phyloP scores from a whole-genome alignment of 2,329 filamentous ascomycete genomes.

The Cladosporium colombiae region DNA sequence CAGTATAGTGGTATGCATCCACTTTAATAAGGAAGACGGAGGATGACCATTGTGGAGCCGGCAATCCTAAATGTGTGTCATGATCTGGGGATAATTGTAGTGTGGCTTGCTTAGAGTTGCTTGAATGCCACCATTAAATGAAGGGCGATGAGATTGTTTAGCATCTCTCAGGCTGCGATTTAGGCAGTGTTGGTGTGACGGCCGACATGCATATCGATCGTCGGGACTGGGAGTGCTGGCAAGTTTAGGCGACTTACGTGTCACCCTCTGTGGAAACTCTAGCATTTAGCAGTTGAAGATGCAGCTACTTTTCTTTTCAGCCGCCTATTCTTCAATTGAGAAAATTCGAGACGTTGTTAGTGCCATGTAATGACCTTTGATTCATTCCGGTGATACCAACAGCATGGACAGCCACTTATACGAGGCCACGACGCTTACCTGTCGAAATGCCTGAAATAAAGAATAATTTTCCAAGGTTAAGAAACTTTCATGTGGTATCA shows the following conservation, averaged over 20 bases:
- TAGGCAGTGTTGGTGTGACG: background rate
- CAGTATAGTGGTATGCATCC: background rate
- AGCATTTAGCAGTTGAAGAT: background rate
- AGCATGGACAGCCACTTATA: background rate
- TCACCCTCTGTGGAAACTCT: background rate
- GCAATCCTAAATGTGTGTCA: background rate
- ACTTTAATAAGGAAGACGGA: background rate
- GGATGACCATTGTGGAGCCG: background rate
- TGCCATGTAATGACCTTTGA: background rate
- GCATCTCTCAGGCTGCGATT: background rate
- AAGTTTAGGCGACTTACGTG: background rate
- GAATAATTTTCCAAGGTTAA: background rate
- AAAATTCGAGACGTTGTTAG: background rate
- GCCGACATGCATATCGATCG: background rate
- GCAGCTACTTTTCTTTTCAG: background rate
- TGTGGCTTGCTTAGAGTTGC: background rate
- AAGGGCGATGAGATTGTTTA: background rate
- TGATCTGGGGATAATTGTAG: background rate
- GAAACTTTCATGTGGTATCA: slow-evolving; percentile 7
- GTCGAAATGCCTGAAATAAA: background rate
- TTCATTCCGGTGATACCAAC: too few species aligned
- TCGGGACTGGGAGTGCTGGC: background rate
- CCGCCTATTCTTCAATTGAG: background rate
- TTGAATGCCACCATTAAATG: background rate
- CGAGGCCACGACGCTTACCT: background rate